Conservation (phyloP, 805 yeast genomes). For the Cyberlindnera veronae region DNA sequence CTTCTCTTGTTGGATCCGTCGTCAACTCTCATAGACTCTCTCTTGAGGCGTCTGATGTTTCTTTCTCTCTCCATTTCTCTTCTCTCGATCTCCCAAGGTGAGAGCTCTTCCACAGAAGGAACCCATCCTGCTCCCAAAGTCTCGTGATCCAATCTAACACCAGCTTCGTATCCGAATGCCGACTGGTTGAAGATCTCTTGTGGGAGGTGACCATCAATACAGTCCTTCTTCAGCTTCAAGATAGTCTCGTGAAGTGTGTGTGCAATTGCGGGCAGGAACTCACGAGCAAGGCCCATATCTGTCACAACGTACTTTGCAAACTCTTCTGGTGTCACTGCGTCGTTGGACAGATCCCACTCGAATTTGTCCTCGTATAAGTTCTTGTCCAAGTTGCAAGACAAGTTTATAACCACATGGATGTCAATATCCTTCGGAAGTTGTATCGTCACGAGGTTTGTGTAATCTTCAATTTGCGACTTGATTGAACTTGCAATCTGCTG, state of each 20-base stretch:
- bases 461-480: constrained; percentile 77
- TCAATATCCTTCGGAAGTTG: constrained; percentile 65
- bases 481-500: constrained; percentile 65
- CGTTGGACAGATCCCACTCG: constrained; percentile 80
- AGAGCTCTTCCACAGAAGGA: constrained; percentile 80
- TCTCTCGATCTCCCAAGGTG: constrained; percentile 91
- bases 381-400: constrained; percentile 79
- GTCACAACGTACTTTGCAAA: constrained; percentile 81
- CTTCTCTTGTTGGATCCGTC: constrained; percentile 41
- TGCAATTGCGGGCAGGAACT: constrained; percentile 86
- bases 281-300: constrained; percentile 81
- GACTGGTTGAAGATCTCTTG: constrained; percentile 53
- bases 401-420: constrained; percentile 72
- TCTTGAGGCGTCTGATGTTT: constrained; percentile 83
- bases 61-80: constrained; percentile 94
- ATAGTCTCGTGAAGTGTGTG: constrained; percentile 82
- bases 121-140: constrained; percentile 80
- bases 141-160: constrained; percentile 70
- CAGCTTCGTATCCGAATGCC: constrained; percentile 58
- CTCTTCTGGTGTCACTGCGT: constrained; percentile 55
- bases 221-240: constrained; percentile 73
- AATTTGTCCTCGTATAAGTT: constrained; percentile 86
- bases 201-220: constrained; percentile 63
- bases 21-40: constrained; percentile 79
- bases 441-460: constrained; percentile 56